A percentile compares a stretch with the other conserved stretches of the same genome.
Evolutionary conservation across 352 stramenopile genomes (phyloP).

Genomic region (Blastocystis sp.): DNA sequence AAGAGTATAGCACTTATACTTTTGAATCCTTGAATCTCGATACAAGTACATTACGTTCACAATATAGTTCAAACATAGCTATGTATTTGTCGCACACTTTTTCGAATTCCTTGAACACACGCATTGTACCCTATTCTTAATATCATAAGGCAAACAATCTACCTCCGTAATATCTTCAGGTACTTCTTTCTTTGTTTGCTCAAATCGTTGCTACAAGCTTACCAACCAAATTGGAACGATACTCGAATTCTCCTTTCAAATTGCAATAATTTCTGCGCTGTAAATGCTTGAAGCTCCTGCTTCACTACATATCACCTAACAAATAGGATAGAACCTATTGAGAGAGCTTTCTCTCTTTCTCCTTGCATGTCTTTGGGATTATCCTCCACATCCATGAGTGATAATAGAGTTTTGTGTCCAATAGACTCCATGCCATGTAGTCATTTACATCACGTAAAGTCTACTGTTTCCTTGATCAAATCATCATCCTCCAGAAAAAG

Average conservation of each 20-base stretch:
- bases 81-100: slow-evolving; percentile 47
- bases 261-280: not conserved
- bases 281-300: not conserved
- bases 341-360: not conserved
- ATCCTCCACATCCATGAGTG: not conserved
- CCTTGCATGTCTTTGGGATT: not conserved
- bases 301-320: not conserved
- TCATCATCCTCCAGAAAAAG: too few relatives aligned
- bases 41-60: slow-evolving; percentile 7
- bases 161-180: not conserved
- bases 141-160: not conserved
- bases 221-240: not conserved
- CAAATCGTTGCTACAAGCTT: not conserved
- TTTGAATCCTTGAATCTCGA: not conserved
- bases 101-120: slow-evolving; percentile 43
- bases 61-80: slow-evolving; percentile 51
- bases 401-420: not conserved
- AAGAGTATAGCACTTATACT: not conserved
- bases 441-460: not conserved
- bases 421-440: not conserved
- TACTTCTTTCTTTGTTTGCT: not conserved
- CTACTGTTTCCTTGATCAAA: not conserved
- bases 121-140: not conserved
- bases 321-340: not conserved
- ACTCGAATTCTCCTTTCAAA: slow-evolving; percentile 40